phyloP scores from a whole-genome alignment of 2,329 filamentous ascomycete species.

The Fonsecaea erecta region DNA sequence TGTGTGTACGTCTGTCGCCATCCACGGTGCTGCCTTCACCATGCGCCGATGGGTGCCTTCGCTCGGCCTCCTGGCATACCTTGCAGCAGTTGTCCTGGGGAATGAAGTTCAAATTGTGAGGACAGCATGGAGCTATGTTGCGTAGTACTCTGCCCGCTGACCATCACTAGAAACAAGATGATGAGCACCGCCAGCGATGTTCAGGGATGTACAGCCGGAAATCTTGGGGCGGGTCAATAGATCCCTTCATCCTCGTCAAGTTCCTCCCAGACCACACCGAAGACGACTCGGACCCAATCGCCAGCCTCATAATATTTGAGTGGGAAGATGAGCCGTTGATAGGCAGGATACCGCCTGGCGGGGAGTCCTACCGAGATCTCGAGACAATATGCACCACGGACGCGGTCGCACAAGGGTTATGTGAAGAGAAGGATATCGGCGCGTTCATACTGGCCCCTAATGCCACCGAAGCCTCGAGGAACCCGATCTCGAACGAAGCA shows the following conservation, averaged over 20 bases:
- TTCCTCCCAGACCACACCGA: slow-evolving; percentile 64
- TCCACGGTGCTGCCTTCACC: slow-evolving; percentile 4
- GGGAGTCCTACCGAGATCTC: slow-evolving; percentile 63
- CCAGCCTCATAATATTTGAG: slow-evolving; percentile 89
- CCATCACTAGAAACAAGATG: slow-evolving; percentile 68
- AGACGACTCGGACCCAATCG: slow-evolving; percentile 70
- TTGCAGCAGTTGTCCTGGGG: slow-evolving; percentile 43
- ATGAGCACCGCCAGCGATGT: slow-evolving; percentile 81
- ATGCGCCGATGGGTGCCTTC: slow-evolving; percentile 36
- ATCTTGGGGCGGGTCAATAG: slow-evolving; percentile 83
- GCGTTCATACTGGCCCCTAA: slow-evolving; percentile 82
- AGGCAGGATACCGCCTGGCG: slow-evolving; percentile 66
- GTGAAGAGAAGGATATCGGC: slow-evolving; percentile 77
- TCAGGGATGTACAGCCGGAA: slow-evolving; percentile 91
- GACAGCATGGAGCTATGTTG: background rate
- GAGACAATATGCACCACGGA: slow-evolving; percentile 77
- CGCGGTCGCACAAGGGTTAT: slow-evolving; percentile 70
- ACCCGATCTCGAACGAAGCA: slow-evolving; percentile 76
- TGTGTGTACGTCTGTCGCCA: background rate
- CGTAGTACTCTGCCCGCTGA: slow-evolving; percentile 23
- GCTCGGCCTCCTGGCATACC: slow-evolving; percentile 34
- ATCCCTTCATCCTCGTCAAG: slow-evolving; percentile 86
- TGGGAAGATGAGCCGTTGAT: slow-evolving; percentile 85
- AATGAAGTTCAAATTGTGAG: slow-evolving; percentile 54
- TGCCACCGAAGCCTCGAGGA: slow-evolving; percentile 71